phyloP scores from a whole-genome alignment of 83 land plant species.

The Thuja plicata region DNA sequence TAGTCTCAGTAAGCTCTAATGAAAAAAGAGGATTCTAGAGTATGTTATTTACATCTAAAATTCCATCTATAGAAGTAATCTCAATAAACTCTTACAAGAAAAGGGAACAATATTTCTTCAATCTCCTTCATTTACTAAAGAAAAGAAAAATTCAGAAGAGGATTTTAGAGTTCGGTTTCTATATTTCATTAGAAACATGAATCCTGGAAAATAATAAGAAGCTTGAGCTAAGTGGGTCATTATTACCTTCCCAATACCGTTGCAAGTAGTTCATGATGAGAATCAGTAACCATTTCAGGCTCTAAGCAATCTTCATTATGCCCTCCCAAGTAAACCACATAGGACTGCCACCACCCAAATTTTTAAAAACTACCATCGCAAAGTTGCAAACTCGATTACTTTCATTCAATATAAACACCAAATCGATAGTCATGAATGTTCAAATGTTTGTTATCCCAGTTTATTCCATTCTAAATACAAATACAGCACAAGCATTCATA shows the following conservation, averaged over 20 bases:
- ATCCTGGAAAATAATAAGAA: background rate
- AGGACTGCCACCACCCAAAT: conserved; percentile 16
- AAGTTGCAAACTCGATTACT: background rate
- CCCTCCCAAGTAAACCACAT: conserved; percentile 31
- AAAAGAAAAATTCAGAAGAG: background rate
- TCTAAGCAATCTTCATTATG: conserved; percentile 6
- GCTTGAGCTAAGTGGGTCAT: background rate
- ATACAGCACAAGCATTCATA: background rate
- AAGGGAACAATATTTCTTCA: no score
- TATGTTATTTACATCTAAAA: background rate
- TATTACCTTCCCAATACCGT: conserved; percentile 17
- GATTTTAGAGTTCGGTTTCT: background rate
- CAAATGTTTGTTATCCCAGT: background rate
- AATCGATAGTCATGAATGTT: background rate
- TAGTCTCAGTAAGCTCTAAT: background rate
- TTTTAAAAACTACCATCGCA: background rate
- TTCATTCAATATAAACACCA: background rate
- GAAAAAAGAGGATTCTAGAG: no score
- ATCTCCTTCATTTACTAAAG: background rate
- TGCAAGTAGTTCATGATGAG: conserved; percentile 25
- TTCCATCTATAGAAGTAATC: background rate
- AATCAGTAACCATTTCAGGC: background rate
- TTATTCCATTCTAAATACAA: background rate
- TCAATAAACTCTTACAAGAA: background rate
- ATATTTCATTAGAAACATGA: background rate